Evolutionary conservation across 495 filamentous ascomycete genomes (phyloP), one percentile per base, ranked within the genome.

Genomic region (Neurospora tetrasperma): DNA sequence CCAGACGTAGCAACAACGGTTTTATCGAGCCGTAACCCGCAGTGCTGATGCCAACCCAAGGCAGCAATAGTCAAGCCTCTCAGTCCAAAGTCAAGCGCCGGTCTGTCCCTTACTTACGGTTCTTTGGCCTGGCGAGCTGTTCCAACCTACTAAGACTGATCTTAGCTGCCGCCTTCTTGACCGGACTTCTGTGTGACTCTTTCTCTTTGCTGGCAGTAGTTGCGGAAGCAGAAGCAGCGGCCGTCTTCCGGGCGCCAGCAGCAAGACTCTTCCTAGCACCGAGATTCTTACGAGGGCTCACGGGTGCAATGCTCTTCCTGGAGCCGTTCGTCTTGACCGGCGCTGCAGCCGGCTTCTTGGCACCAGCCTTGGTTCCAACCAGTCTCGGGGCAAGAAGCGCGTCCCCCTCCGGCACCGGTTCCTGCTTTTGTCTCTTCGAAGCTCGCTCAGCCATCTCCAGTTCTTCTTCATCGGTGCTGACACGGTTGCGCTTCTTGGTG

Each of bases 401-500:
- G 18, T 84, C 77, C 12, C 83, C 83, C 71, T 90, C 84, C 5
- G 85, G 86, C 16, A 80, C 81, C 5, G 77, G 77, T 71, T 88
- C 85, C 11, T 81, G 75, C 68, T 79, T 81, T 68, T 82, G 82
- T 78, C 88, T 88, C 78, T 87, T 86, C 9, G 76, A 74, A 7
- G 78, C 81, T 42, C 83, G 82, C 71, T 82, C 79, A 71, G 84
- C 83, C 48, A 82, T 79, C 41, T 83, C 82, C 16, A 75, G 76
- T 42, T 85, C 83, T 41, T 86, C 83, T 73, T 87, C 87, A 74
- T 87, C 85, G 39, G 80, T 82, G 69, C 77, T 83, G 39, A 83
- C 84, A 18, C 89, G 86, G 71, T 86, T 86, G 66, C 91, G 86
- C 83, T 93, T 93, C 84, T 94, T 93, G 82, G 91, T 93, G 4